phyloP scores from a whole-genome alignment of 306 rosid species.

The Castanea crenata region DNA sequence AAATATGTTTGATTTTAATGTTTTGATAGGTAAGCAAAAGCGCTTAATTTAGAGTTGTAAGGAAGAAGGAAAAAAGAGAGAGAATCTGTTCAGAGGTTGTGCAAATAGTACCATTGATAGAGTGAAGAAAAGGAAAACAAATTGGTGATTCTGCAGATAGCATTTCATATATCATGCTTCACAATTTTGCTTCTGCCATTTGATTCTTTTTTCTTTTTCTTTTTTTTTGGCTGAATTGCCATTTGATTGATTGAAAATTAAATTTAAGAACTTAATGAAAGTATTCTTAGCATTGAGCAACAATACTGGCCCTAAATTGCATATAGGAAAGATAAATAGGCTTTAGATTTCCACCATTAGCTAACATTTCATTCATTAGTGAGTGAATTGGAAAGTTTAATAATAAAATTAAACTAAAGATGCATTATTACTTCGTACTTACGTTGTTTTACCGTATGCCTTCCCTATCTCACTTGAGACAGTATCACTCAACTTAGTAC shows the following conservation, averaged over 20 bases:
- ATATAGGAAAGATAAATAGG: background rate
- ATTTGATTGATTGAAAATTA: background rate
- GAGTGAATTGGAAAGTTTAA: background rate
- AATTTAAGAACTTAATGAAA: background rate
- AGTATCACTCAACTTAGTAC: slow-evolving; percentile 94
- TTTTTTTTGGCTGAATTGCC: background rate
- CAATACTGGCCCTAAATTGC: background rate
- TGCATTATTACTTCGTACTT: slow-evolving; percentile 20
- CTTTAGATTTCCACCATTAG: background rate
- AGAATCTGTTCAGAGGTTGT: too few relatives aligned
- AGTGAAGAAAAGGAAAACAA: background rate
- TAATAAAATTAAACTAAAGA: background rate
- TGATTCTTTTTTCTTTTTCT: too few relatives aligned
- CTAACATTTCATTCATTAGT: background rate
- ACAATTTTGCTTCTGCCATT: background rate
- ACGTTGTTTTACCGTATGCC: slow-evolving; percentile 94
- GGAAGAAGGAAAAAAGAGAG: too few relatives aligned
- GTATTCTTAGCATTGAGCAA: background rate
- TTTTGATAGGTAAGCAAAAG: too few relatives aligned
- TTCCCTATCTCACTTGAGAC: slow-evolving; percentile 98
- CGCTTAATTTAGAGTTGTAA: too few relatives aligned
- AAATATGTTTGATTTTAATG: too few relatives aligned
- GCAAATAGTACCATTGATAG: background rate
- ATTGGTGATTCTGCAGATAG: background rate
- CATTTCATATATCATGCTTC: background rate